A percentile compares a stretch with the other conserved stretches of the same genome.
phyloP scores from a whole-genome alignment of 257 asterid genomes.

The Solanum pinnatisectum region DNA sequence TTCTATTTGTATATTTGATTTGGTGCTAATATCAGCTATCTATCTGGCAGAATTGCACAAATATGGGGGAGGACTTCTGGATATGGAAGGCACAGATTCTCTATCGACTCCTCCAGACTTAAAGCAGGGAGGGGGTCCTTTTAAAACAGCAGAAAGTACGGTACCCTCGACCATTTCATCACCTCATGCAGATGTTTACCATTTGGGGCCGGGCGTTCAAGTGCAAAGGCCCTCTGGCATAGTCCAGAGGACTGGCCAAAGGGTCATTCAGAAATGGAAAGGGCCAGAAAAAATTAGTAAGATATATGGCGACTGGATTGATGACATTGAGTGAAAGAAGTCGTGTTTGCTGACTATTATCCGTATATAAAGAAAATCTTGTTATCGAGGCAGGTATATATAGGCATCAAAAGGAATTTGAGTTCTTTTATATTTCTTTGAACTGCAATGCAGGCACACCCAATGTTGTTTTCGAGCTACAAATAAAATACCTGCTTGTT shows the following conservation, averaged over 20 bases:
- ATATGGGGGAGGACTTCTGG: conserved; percentile 8
- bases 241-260: conserved; percentile 1
- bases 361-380: neutral
- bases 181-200: conserved; percentile 7
- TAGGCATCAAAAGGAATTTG: neutral
- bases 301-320: conserved; percentile 20
- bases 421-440: neutral
- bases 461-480: neutral
- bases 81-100: conserved; percentile 6
- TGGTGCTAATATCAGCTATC: neutral
- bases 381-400: neutral
- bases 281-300: conserved; percentile 18
- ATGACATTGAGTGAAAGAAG: conserved; percentile 4
- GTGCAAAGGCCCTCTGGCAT: neutral
- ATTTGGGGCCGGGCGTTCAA: neutral
- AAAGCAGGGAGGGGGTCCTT: conserved; percentile 1
- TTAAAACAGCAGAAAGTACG: neutral
- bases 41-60: conserved; percentile 14
- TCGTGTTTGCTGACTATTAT: neutral
- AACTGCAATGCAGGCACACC: neutral
- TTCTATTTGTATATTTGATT: neutral
- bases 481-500: neutral
- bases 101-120: neutral
- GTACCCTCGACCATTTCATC: neutral
- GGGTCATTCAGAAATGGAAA: conserved; percentile 17